Evolutionary conservation across 202 grass and related monocot species (phyloP), one percentile per base, ranked within the genome.

Genomic region (Zizania palustris): DNA sequence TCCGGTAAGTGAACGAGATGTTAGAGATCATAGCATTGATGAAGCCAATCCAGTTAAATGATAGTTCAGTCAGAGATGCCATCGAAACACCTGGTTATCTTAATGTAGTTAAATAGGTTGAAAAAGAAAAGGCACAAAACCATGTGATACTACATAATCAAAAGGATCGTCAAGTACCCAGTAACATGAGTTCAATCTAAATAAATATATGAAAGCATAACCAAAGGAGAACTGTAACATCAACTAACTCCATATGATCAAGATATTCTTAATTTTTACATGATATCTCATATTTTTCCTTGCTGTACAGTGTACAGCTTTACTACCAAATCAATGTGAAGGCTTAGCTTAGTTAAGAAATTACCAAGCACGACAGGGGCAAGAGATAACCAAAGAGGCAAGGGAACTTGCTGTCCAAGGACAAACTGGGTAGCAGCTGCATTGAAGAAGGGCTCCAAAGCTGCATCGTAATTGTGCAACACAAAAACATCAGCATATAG

Each of bases 1-100:
- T 99, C 67, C 96, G 75, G 84, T 99, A 99, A 65, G 96, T 99
- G 96, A 99, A 99, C 4, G 96, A 99, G 54, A 99, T 89, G 71
- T 99, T 99, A 43, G 96, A 92, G 81, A 99, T 99, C 96, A 99
- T 99, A 44, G 96, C 96, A 66, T 87, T 95, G 71, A 95, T 99
- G 88, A 99, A 99, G 53, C 96, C 96, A 34, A 69, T 76, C 96
- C 96, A 99, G 69, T 92, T 99, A 80, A 99, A 99, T 46, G 96
- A 99, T 41, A 99, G 85, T 74, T 99, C 96, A 5, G 96, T 99
- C 72, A 99, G 84, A 48, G 96, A 99, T 69, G 96, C 96, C 85
- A 95, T 85, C 9, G 96, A 95, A 77, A 99, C 96, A 93, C 96
- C 96, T 99, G 82, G 63, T 70, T 63, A 86, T 71, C 4, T 77